phyloP scores from a whole-genome alignment of 306 rosid species.

The Astragalus glycyphyllos region DNA sequence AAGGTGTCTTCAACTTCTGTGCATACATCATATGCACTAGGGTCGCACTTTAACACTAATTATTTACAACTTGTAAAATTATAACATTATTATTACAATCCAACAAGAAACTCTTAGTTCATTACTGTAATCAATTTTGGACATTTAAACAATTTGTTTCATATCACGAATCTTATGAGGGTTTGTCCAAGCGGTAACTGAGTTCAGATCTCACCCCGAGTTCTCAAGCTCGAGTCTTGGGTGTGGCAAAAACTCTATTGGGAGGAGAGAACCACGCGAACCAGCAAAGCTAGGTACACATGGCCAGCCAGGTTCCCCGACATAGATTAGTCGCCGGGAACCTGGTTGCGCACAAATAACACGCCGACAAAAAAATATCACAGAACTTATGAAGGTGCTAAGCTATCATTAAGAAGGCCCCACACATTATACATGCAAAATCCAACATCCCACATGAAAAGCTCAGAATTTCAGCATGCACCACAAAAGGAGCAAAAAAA shows the following conservation, averaged over 20 bases:
- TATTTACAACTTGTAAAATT: not conserved
- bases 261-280: too few relatives aligned
- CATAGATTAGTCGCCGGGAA: too few relatives aligned
- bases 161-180: not conserved
- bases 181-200: too few relatives aligned
- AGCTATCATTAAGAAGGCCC: constrained; percentile 26
- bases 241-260: too few relatives aligned
- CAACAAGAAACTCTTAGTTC: constrained; percentile 18
- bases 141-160: not conserved
- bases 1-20: constrained; percentile 17
- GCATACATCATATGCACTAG: constrained; percentile 6
- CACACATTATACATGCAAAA: constrained; percentile 32
- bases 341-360: too few relatives aligned
- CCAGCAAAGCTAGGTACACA: too few relatives aligned
- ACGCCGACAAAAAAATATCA: too few relatives aligned
- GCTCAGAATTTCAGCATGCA: constrained; percentile 30
- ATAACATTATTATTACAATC: constrained; percentile 2
- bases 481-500: constrained; percentile 21
- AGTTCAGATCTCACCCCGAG: too few relatives aligned
- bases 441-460: constrained; percentile 15
- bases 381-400: not conserved
- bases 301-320: too few relatives aligned
- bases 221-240: too few relatives aligned
- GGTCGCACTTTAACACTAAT: not conserved
- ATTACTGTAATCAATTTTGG: not conserved